Evolutionary conservation across 257 asterid species (phyloP).

Genomic region (Agastache rugosa): DNA sequence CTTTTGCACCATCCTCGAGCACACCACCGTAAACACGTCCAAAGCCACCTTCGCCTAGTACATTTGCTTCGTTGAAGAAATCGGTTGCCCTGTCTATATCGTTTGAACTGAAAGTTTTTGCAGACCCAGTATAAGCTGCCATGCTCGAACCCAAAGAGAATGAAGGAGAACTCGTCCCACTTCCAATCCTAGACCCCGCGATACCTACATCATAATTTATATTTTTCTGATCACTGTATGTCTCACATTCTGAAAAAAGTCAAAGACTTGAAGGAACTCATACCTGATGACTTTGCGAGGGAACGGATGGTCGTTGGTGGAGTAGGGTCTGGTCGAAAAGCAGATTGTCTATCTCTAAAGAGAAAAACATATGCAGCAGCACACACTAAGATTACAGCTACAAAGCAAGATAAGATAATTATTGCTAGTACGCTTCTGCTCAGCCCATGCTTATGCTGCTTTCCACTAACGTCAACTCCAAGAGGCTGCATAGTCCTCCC

Average conservation of each 20-base stretch:
- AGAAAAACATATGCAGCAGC: slow-evolving; percentile 66
- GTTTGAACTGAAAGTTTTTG: slow-evolving; percentile 65
- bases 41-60: slow-evolving; percentile 96
- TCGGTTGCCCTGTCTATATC: slow-evolving; percentile 87
- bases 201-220: slow-evolving; percentile 45
- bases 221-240: slow-evolving; percentile 20
- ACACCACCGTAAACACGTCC: slow-evolving; percentile 88
- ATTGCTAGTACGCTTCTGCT: slow-evolving; percentile 63
- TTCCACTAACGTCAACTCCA: slow-evolving; percentile 77
- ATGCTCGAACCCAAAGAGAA: slow-evolving; percentile 83
- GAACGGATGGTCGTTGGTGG: slow-evolving; percentile 61
- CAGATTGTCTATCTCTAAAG: slow-evolving; percentile 51
- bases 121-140: slow-evolving; percentile 77
- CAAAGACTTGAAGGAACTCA: slow-evolving; percentile 7
- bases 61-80: slow-evolving; percentile 69
- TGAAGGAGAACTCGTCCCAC: slow-evolving; percentile 72
- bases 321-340: slow-evolving; percentile 49
- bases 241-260: slow-evolving; percentile 1
- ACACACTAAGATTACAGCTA: slow-evolving; percentile 59
- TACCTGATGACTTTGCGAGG: slow-evolving; percentile 84
- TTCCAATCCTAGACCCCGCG: slow-evolving; percentile 58
- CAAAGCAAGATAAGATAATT: slow-evolving; percentile 65
- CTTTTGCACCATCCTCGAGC: slow-evolving; percentile 77
- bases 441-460: slow-evolving; percentile 59
- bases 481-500: slow-evolving; percentile 71